Evolutionary conservation across 2,329 filamentous ascomycete species (phyloP), one percentile per base, ranked within the genome.

Genomic region (Didymosphaeria variabile): DNA sequence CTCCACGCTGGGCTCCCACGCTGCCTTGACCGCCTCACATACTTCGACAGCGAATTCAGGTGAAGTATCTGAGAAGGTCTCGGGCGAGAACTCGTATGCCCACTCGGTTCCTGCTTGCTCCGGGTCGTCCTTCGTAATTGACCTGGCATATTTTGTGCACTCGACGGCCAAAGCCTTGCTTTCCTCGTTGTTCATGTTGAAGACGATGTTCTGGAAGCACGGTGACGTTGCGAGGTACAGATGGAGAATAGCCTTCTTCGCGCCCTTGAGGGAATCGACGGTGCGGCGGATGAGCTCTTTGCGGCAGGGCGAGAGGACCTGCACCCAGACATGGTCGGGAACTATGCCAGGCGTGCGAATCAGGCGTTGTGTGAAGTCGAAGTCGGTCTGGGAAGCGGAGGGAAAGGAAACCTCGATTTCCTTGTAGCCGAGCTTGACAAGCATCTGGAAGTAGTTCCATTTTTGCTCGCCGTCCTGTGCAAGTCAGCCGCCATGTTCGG

Each of bases 371-470:
- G 93, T 97, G 76, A 98, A 98, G 83, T 97, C 92, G 83, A 94
- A 98, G 82, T 98, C 95, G 73, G 91, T 97, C 77, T 97, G 91
- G 42, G 93, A 97, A 15, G 94, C 93, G 0, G 93, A 97, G 53
- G 94, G 94, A 81, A 97, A 98, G 5, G 94, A 95, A 21, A 97
- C 91, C 78, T 98, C 94, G 67, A 98, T 97, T 81, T 98, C 94
- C 82, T 97, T 98, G 86, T 96, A 98, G 70, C 95, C 94, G 53
- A 97, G 86, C 63, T 94, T 89, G 72, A 90, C 88, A 57, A 98
- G 88, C 93, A 97, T 96, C 81, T 94, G 90, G 85, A 98, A 98
- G 85, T 94, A 98, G 63, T 86, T 85, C 88, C 91, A 95, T 82
- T 98, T 98, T 84, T 97, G 93, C 52, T 97, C 92, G 69, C 93